Base-by-base conservation (phyloP, 192 early-diverging fungal genomes). In the Gaertneriomyces sp. region DNA sequence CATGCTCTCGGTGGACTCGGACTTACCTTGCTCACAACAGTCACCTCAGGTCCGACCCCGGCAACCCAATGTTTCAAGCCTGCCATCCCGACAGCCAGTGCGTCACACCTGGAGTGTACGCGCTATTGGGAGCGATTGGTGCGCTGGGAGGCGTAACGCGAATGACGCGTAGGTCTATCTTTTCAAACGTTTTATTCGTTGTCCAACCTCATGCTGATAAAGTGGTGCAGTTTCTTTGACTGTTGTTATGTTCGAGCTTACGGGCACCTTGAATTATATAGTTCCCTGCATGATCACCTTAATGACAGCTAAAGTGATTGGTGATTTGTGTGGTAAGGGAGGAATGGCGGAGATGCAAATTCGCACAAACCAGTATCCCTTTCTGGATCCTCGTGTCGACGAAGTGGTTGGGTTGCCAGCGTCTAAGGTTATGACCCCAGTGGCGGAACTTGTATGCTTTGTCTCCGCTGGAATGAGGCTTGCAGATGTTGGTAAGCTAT, bases 181-280 rank as follows among this genome's bases (percentile, higher is more conserved):
- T 20, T 57, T 57, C 25, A 33, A 2, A 33, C 25, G 25, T 33
- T 33, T 33, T 2, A 33, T 33, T 33, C 25, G 25, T 33, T 33
- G 2, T n/a, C 25, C 25, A 33, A 33, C 25, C 25, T 33, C 25
- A 2, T 33, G 25, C 25, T 33, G 25, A 33, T 33, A 33, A 33
- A 2, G 25, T 33, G 25, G 25, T 33, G 58, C 70, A 43, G 63
- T 78, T 44, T 69, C 73, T 2, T 60, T 82, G 5, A 79, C 96
- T 4, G 95, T 99, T n/a, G 91, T 99, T 42, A 96, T 99, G 95
- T 99, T 99, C 77, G 97, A 99, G 74, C 81, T 99, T 47, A 99
- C 95, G 12, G 97, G 95, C 4, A 91, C 93, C 3, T 79, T 99
- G 45, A 93, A 91, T 50, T 98, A 99, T 68, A 91, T 96, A 42